phyloP scores from a whole-genome alignment of 805 yeast genomes.

The Barnettozyma siamensis region DNA sequence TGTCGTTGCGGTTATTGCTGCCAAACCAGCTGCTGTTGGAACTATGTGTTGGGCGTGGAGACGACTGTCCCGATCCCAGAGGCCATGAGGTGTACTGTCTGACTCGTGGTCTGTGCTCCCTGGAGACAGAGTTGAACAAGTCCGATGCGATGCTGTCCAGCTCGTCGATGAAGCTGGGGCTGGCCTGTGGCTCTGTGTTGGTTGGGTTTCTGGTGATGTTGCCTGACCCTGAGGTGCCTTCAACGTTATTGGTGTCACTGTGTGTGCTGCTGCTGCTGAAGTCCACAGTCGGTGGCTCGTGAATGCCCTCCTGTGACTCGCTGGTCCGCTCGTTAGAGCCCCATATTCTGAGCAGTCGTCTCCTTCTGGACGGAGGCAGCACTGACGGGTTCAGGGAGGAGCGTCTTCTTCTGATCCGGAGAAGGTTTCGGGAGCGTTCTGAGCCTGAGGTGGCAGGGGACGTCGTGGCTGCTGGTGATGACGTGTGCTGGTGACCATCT shows the following conservation, averaged over 20 bases:
- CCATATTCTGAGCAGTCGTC: conserved; percentile 21
- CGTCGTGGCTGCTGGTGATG: too few species aligned
- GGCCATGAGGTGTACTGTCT: conserved; percentile 1
- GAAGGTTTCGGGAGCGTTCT: conserved; percentile 1
- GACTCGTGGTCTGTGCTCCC: conserved; percentile 1
- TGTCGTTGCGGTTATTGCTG: not conserved
- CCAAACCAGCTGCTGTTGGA: not conserved
- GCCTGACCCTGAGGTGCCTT: conserved; percentile 7
- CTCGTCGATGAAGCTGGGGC: conserved; percentile 16
- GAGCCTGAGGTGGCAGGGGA: not conserved
- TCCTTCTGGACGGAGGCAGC: conserved; percentile 20
- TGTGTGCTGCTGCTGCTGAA: not conserved
- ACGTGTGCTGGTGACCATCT: too few species aligned
- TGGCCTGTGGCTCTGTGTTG: not conserved
- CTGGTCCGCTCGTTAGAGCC: not conserved
- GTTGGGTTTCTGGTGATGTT: conserved; percentile 2
- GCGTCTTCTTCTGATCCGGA: conserved; percentile 20
- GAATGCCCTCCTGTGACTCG: not conserved
- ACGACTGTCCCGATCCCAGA: not conserved
- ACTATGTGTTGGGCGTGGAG: too few species aligned
- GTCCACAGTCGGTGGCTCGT: not conserved
- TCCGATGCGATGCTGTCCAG: conserved; percentile 21
- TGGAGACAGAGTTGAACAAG: conserved; percentile 11
- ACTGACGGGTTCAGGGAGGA: conserved; percentile 15
- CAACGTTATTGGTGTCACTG: not conserved